Evolutionary conservation across 768 basidiomycete species (phyloP), one percentile per base, ranked within the genome.

Genomic region (Leccinum subtestaceum): DNA sequence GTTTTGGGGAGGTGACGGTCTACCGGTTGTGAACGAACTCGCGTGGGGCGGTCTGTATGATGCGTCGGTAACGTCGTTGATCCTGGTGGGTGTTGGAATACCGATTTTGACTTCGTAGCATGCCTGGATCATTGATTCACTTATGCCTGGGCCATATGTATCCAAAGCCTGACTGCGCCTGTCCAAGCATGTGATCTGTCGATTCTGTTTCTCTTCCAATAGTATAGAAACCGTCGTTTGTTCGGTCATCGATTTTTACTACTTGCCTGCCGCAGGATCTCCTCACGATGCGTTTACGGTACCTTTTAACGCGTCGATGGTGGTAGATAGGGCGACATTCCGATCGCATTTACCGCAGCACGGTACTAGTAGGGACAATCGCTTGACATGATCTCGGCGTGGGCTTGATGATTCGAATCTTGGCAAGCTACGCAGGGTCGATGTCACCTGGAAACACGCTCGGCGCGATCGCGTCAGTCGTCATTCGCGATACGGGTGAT

Each of bases 1-100:
- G 75, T 56, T 76, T 73, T 58, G 86, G 86, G 15, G 58, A 67
- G 47, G 73, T 85, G 13, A 73, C 74, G 21, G 66, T 86, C 46
- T 68, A 63, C 47, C 61, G 59, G 13, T 46, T 71, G 48, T 71
- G 49, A 71, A 31, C 40, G 23, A 31, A n/a, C 12, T 10, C 29
- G 25, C 34, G 48, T 32, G 34, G 31, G 19, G 27, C 32, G n/a
- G n/a, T 29, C n/a, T 27, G 61, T 46, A 23, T 47, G 34, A 6
- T 19, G 12, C n/a, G 34, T 55, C 38, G 43, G 25, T 40, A 40
- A 40, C 17, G 38, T 40, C 4, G 15, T 40, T 15, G 40, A 40
- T 53, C 19, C 17, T 13, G 19, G 15, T 47, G 27, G 8, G 43
- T 27, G 50, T 49, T 58, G 8, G 56, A 61, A 47, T 21, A 45